Evolutionary conservation across 2,329 filamentous ascomycete species (phyloP).

Genomic region (Zelopaecilomyces penicillatus): DNA sequence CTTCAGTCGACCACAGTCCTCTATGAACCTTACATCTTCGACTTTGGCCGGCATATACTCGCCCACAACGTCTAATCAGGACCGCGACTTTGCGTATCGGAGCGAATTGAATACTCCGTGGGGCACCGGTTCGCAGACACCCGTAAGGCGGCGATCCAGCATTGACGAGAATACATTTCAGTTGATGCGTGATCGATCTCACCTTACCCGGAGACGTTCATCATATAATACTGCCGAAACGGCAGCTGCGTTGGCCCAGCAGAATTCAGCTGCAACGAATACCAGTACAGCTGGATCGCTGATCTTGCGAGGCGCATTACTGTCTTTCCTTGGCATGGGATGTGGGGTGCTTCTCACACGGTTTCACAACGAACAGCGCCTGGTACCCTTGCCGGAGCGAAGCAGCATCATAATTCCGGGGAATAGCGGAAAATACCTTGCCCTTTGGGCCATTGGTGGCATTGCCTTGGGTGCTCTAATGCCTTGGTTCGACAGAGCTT

Average conservation of each 20-base stretch:
- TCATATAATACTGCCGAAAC: constrained; percentile 23
- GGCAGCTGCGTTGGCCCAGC: constrained; percentile 13
- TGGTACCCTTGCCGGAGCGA: constrained; percentile 50
- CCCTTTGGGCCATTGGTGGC: constrained; percentile 74
- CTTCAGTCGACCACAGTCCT: constrained; percentile 64
- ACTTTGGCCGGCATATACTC: constrained; percentile 90
- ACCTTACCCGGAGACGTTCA: constrained; percentile 24
- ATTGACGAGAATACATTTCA: constrained; percentile 37
- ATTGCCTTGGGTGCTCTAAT: constrained; percentile 70
- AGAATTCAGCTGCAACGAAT: constrained; percentile 15
- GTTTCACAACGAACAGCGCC: constrained; percentile 60
- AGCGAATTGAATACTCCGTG: constrained; percentile 63
- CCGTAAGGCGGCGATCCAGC: constrained; percentile 34
- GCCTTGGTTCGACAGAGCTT: constrained; percentile 75
- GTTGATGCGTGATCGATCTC: constrained; percentile 33
- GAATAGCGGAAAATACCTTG: constrained; percentile 58
- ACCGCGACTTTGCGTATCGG: constrained; percentile 29
- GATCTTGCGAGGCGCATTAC: constrained; percentile 48
- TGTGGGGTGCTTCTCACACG: constrained; percentile 78
- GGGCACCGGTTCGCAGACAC: constrained; percentile 69
- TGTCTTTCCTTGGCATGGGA: constrained; percentile 71
- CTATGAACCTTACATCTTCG: constrained; percentile 78
- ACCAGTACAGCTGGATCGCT: constrained; percentile 36
- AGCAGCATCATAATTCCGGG: constrained; percentile 28
- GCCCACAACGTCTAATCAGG: constrained; percentile 47